phyloP scores from a whole-genome alignment of 2,329 filamentous ascomycete species.

The Cercospora beticola region DNA sequence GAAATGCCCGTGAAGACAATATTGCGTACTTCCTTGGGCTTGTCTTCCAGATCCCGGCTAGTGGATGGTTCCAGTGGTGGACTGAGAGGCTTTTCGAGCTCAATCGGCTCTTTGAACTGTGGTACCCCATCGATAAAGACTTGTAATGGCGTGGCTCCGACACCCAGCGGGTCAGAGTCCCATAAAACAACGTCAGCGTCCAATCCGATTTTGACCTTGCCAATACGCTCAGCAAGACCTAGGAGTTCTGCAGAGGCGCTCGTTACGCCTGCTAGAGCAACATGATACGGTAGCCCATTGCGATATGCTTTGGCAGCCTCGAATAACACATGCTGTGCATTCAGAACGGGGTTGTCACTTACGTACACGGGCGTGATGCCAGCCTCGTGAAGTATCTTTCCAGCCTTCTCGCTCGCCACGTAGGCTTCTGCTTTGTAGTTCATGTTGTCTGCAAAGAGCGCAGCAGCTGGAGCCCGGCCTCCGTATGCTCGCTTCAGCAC shows the following conservation, averaged over 20 bases:
- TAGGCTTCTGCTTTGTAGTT: conserved; percentile 66
- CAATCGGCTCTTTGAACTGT: conserved; percentile 54
- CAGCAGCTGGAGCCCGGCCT: conserved; percentile 48
- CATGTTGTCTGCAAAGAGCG: conserved; percentile 70
- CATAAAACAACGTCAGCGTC: conserved; percentile 48
- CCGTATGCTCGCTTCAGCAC: conserved; percentile 47
- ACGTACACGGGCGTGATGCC: conserved; percentile 67
- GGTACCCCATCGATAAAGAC: conserved; percentile 46
- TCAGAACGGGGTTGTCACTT: conserved; percentile 69
- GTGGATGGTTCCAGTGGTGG: conserved; percentile 44
- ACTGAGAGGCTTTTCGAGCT: conserved; percentile 53
- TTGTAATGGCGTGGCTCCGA: conserved; percentile 37
- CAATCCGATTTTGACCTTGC: conserved; percentile 43
- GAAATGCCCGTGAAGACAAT: conserved; percentile 59
- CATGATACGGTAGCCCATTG: conserved; percentile 45
- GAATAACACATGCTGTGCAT: conserved; percentile 68
- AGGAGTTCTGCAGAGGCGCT: conserved; percentile 42
- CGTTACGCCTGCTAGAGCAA: conserved; percentile 43
- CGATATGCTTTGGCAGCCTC: conserved; percentile 51
- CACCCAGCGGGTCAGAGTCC: conserved; percentile 45
- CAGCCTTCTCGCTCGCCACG: conserved; percentile 63
- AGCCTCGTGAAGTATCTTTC: conserved; percentile 64
- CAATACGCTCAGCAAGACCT: conserved; percentile 42
- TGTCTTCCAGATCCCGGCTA: conserved; percentile 43
- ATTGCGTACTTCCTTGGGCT: conserved; percentile 32